Conservation (phyloP, 805 yeast genomes). For the Ogataea glucozyma region DNA sequence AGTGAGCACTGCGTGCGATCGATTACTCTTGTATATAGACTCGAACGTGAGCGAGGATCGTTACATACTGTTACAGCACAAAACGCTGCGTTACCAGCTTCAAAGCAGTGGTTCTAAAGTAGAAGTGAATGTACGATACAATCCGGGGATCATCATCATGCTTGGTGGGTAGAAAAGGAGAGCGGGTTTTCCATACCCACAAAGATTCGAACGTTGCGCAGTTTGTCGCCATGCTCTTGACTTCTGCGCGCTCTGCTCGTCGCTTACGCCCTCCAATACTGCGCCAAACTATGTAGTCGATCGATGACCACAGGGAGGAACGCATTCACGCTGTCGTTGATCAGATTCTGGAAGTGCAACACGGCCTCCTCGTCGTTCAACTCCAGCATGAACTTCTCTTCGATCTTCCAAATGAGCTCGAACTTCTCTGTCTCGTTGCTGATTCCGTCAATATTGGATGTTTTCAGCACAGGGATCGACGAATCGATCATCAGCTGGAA, state of each 20-base stretch:
- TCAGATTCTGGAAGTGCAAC: slow-evolving; percentile 87
- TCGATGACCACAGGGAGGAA: slow-evolving; percentile 93
- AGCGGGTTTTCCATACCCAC: no score
- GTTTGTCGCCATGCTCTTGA: not conserved
- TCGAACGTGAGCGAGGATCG: no score
- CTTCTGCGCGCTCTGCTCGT: not conserved
- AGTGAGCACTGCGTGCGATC: not conserved
- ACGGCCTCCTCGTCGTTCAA: slow-evolving; percentile 96
- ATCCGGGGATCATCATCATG: no score
- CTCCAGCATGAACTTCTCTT: slow-evolving; percentile 90
- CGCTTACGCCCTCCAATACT: slow-evolving; percentile 89
- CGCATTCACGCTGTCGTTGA: slow-evolving; percentile 93
- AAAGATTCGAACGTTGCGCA: not conserved
- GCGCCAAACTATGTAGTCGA: slow-evolving; percentile 91
- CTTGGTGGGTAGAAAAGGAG: no score
- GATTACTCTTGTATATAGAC: no score
- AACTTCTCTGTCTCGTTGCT: slow-evolving; percentile 66
- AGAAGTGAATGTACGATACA: no score
- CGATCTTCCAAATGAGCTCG: slow-evolving; percentile 85
- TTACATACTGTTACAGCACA: no score
- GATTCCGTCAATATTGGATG: slow-evolving; percentile 25
- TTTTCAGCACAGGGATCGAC: slow-evolving; percentile 82
- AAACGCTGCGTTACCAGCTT: no score
- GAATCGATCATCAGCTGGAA: slow-evolving; percentile 94
- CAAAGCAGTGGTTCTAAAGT: no score